Evolutionary conservation across 192 early-diverging fungal genomes (phyloP).

Genomic region (Geranomyces variabilis): DNA sequence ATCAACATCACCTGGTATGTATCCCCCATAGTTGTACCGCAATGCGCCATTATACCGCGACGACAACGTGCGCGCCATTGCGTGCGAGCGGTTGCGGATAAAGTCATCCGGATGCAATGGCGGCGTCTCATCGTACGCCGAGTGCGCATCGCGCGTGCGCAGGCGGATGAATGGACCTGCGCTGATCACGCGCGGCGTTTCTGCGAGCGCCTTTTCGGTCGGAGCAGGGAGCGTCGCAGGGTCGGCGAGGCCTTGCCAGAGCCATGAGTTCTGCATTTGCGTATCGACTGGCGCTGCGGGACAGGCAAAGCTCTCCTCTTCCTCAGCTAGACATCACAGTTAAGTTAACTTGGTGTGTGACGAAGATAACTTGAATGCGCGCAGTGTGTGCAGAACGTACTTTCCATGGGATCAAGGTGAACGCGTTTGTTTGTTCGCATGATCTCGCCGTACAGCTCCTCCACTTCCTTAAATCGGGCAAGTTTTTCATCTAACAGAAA

Average conservation of each 20-base stretch:
- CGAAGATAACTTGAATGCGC: too few relatives aligned
- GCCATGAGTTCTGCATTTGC: constrained; percentile 26
- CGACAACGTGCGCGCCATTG: constrained; percentile 52
- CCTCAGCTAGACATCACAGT: constrained; percentile 24
- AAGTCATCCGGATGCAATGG: constrained; percentile 49
- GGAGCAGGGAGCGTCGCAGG: constrained; percentile 4
- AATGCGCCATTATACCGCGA: constrained; percentile 48
- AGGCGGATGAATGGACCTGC: constrained; percentile 28
- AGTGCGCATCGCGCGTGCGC: constrained; percentile 31
- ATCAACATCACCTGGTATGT: constrained; percentile 50
- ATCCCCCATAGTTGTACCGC: constrained; percentile 62
- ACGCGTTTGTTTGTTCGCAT: constrained; percentile 49
- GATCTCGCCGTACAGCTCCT: constrained; percentile 63
- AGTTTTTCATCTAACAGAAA: constrained; percentile 52
- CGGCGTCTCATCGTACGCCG: background rate
- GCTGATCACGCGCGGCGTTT: background rate
- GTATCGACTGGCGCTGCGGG: constrained; percentile 52
- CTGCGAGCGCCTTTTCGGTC: background rate
- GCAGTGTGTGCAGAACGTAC: too few relatives aligned
- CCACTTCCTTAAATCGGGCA: constrained; percentile 56
- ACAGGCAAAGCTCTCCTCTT: constrained; percentile 35
- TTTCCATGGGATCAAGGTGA: constrained; percentile 43
- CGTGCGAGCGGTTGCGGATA: constrained; percentile 41
- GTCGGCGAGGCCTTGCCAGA: constrained; percentile 26
- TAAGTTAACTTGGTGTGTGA: background rate